Evolutionary conservation across 805 yeast genomes (phyloP), one percentile per base, ranked within the genome.

Genomic region (Hanseniaspora jakobsenii): DNA sequence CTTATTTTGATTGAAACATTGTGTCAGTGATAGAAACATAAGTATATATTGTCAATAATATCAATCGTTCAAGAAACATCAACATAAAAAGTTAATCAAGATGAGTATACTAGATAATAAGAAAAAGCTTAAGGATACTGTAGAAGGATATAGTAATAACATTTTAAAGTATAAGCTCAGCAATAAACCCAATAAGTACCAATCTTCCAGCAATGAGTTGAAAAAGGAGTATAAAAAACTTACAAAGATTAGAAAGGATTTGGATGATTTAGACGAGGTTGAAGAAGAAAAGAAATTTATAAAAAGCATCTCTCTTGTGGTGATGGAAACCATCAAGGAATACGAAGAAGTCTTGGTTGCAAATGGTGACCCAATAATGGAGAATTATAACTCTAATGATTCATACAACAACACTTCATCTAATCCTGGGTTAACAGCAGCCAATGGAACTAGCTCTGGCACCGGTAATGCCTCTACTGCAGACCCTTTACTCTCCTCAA

Each of bases 201-300:
- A 42, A 28, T 24, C 46, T 7, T 21, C 35, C 10, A 35, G 46
- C 19, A 42, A 42, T 50, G 98, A 89, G 58, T 67, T 89, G 59
- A 89, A 91, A 66, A 81, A 93, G 58, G 98, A 89, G 62, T 89
- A 91, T 63, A 89, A 89, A 63, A 89, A 87, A 61, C 70, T 89
- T 45, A 97, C 91, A 59, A 73, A 95, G 58, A 74, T 81, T 51
- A 73, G 98, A 60, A 97, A 89, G 62, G 97, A 86, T 66, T 82
- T 89, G 56, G 91, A 89, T 23, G 46, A 42, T 30, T 9, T 36
- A 4, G 32, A 27, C 19, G 47, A 31, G 14, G 18, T 16, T 4
- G 32, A 27, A 27, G 32, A 36, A 18, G 14, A 5, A 22, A 21
- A 22, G 8, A 26, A 34, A n/a, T 34, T 34, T 22, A n/a, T 42